Percentiles rank a stretch among this genome's conserved stretches.
These are phyloP conservation scores for Chenopodium suecicum DNA, from an alignment of 148 eudicot species.

Conservation along the genomic window DNA sequence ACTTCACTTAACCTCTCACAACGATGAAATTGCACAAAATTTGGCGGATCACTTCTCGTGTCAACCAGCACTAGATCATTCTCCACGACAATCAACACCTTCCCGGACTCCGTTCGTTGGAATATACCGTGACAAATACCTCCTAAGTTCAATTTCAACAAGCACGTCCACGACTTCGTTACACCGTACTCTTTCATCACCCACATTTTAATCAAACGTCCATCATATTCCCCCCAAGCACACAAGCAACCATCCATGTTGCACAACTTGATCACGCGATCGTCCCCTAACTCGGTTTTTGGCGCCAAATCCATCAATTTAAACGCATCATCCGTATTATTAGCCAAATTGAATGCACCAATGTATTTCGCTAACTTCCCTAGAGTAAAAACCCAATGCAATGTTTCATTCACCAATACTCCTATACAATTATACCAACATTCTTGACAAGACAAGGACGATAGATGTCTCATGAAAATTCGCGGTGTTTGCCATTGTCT, in stretches of 20 bases:
- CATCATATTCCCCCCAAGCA: constrained; percentile 26
- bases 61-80: constrained; percentile 25
- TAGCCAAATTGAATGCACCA: constrained; percentile 26
- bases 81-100: constrained; percentile 22
- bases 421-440: constrained; percentile 24
- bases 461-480: background rate
- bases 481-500: too few species aligned
- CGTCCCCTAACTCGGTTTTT: background rate
- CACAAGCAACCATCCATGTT: constrained; percentile 30
- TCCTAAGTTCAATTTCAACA: background rate
- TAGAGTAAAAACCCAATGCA: constrained; percentile 31
- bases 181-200: constrained; percentile 20
- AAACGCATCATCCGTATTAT: background rate
- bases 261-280: constrained; percentile 18
- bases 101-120: constrained; percentile 14
- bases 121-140: background rate
- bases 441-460: background rate
- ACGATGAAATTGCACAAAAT: background rate
- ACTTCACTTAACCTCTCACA: constrained; percentile 30
- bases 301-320: background rate
- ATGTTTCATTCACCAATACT: constrained; percentile 33
- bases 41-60: constrained; percentile 9
- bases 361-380: constrained; percentile 15
- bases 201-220: constrained; percentile 26
- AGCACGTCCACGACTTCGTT: constrained; percentile 23